phyloP scores from a whole-genome alignment of 2,329 filamentous ascomycete species.

The Septoria linicola region DNA sequence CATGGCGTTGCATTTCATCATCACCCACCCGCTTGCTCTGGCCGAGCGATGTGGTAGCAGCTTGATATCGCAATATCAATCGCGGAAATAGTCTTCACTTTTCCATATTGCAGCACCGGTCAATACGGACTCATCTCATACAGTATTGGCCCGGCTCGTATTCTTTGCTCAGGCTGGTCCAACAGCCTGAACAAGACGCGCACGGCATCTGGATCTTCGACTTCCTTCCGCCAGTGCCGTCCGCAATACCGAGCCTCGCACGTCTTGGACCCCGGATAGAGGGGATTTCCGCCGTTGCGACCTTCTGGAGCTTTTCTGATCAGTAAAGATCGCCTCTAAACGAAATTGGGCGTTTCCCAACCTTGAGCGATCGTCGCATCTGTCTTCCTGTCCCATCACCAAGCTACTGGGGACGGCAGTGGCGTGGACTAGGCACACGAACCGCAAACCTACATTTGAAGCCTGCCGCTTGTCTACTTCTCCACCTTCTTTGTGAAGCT shows the following conservation, averaged over 20 bases:
- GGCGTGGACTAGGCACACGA: slow-evolving; percentile 19
- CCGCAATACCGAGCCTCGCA: slow-evolving; percentile 18
- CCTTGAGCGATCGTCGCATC: slow-evolving; percentile 19
- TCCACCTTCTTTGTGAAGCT: slow-evolving; percentile 6
- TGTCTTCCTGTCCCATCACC: slow-evolving; percentile 17
- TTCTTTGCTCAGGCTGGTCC: not conserved
- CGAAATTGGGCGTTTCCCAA: slow-evolving; percentile 24
- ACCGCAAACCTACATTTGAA: slow-evolving; percentile 21
- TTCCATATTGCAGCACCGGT: not conserved
- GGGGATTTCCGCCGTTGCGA: slow-evolving; percentile 18
- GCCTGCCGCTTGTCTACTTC: slow-evolving; percentile 9
- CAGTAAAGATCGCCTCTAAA: slow-evolving; percentile 24
- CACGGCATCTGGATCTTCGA: slow-evolving; percentile 20
- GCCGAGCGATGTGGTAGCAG: not conserved
- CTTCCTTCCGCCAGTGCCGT: slow-evolving; percentile 17
- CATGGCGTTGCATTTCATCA: not conserved
- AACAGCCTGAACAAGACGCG: not conserved
- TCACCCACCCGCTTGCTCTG: not conserved
- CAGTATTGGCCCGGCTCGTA: slow-evolving; percentile 6
- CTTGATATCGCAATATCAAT: not conserved
- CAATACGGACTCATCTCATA: not conserved
- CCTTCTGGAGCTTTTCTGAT: slow-evolving; percentile 9
- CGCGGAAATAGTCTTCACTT: not conserved
- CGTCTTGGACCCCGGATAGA: slow-evolving; percentile 16
- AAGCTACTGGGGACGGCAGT: slow-evolving; percentile 24